These are phyloP conservation scores for Diversispora eburnea DNA, from an alignment of 192 early-diverging fungal species.

Conservation along the genomic window DNA sequence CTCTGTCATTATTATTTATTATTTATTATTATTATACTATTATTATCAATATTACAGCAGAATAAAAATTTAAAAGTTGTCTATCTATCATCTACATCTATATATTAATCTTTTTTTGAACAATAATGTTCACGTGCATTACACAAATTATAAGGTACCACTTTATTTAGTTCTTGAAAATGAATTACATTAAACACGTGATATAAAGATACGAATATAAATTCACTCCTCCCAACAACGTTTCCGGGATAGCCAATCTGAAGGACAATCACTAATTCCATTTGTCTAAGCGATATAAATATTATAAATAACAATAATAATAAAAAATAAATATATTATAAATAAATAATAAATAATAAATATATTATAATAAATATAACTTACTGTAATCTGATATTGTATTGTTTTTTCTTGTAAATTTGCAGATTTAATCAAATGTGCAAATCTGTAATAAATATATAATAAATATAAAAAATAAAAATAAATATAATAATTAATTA, in stretches of 20 bases:
- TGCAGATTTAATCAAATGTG: conserved; percentile 24
- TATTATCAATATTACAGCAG: too few relatives aligned
- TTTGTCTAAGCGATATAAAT: background rate
- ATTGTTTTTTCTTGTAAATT: conserved; percentile 3
- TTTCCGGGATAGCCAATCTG: background rate
- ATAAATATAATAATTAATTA: background rate
- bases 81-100: too few relatives aligned
- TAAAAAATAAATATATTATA: background rate
- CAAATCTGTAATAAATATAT: conserved; percentile 1
- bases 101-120: too few relatives aligned
- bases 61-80: too few relatives aligned
- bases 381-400: conserved; percentile 21
- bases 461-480: background rate
- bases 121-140: too few relatives aligned
- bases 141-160: too few relatives aligned
- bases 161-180: too few relatives aligned
- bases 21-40: too few relatives aligned
- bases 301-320: background rate
- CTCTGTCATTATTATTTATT: background rate
- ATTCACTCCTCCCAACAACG: background rate
- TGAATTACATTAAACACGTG: too few relatives aligned
- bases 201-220: too few relatives aligned
- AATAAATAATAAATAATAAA: background rate
- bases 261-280: conserved; percentile 12
- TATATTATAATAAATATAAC: background rate